Conservation (phyloP, 2,329 filamentous ascomycete species). For the Alternaria solani region DNA sequence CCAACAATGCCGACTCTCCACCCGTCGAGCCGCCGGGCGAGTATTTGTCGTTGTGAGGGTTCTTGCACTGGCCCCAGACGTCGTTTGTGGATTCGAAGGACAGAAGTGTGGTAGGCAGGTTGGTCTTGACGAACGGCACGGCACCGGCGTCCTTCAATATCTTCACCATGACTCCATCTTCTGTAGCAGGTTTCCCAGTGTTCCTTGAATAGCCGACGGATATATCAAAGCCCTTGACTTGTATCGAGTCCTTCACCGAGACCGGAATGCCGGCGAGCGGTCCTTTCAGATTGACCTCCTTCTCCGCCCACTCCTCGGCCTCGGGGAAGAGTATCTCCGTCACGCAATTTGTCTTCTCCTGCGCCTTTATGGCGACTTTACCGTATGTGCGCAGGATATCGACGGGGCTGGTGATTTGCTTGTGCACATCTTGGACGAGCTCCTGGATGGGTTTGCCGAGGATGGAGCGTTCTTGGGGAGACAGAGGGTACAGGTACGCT, state of each 20-base stretch:
- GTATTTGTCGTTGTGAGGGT: slow-evolving; percentile 84
- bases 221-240: slow-evolving; percentile 82
- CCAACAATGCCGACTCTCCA: slow-evolving; percentile 82
- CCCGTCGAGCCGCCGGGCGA: slow-evolving; percentile 89
- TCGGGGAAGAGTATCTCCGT: slow-evolving; percentile 85
- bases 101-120: slow-evolving; percentile 83
- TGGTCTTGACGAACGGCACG: slow-evolving; percentile 92
- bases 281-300: slow-evolving; percentile 74
- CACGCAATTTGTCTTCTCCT: slow-evolving; percentile 86
- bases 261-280: slow-evolving; percentile 88
- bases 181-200: slow-evolving; percentile 68
- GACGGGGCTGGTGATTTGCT: slow-evolving; percentile 69
- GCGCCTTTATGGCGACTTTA: slow-evolving; percentile 83
- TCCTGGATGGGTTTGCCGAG: slow-evolving; percentile 77
- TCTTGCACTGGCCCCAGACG: slow-evolving; percentile 82
- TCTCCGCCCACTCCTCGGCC: slow-evolving; percentile 74
- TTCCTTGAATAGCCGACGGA: slow-evolving; percentile 81
- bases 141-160: slow-evolving; percentile 88
- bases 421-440: slow-evolving; percentile 80
- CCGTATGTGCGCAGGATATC: slow-evolving; percentile 86
- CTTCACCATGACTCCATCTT: slow-evolving; percentile 76
- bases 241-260: slow-evolving; percentile 79
- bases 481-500: slow-evolving; percentile 72
- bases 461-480: slow-evolving; percentile 69
- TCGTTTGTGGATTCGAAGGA: slow-evolving; percentile 83